A percentile compares a stretch with the other conserved stretches of the same genome.
Conservation (phyloP, 1,139 yeast species). For the Tardiomyces digboiensis region DNA sequence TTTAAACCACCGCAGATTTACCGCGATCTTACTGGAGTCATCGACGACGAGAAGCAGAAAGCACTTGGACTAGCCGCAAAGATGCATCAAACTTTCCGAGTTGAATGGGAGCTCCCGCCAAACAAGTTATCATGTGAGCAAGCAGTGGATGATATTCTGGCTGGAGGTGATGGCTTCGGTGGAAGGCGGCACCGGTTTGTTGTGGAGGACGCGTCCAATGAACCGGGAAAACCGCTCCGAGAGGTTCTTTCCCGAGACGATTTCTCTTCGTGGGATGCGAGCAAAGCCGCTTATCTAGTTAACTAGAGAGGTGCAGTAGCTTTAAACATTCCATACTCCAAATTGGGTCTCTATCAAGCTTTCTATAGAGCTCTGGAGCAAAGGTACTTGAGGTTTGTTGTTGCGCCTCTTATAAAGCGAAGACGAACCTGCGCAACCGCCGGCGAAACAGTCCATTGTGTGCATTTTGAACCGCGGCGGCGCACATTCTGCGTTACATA, state of each 20-base stretch:
- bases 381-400: no score
- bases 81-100: slow-evolving; percentile 53
- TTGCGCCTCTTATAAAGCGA: no score
- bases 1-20: slow-evolving; percentile 23
- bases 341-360: no score
- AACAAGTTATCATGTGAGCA: slow-evolving; percentile 66
- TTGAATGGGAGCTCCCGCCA: slow-evolving; percentile 74
- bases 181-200: slow-evolving; percentile 1
- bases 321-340: no score
- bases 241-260: slow-evolving; percentile 12
- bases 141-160: slow-evolving; percentile 66
- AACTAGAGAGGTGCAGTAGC: no score
- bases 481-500: no score
- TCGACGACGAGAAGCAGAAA: slow-evolving; percentile 16
- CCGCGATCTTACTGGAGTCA: slow-evolving; percentile 26
- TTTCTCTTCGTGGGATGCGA: slow-evolving; percentile 8
- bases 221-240: slow-evolving; percentile 9
- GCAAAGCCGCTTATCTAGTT: no score
- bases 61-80: slow-evolving; percentile 31
- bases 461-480: no score
- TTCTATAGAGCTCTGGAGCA: no score
- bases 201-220: slow-evolving; percentile 2
- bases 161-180: slow-evolving; percentile 56
- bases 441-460: no score
- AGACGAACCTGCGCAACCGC: no score